A percentile compares a stretch with the other conserved stretches of the same genome.
These are phyloP conservation scores for Endocalyx cinctus DNA, from an alignment of 2,329 filamentous ascomycete species.

Conservation along the genomic window DNA sequence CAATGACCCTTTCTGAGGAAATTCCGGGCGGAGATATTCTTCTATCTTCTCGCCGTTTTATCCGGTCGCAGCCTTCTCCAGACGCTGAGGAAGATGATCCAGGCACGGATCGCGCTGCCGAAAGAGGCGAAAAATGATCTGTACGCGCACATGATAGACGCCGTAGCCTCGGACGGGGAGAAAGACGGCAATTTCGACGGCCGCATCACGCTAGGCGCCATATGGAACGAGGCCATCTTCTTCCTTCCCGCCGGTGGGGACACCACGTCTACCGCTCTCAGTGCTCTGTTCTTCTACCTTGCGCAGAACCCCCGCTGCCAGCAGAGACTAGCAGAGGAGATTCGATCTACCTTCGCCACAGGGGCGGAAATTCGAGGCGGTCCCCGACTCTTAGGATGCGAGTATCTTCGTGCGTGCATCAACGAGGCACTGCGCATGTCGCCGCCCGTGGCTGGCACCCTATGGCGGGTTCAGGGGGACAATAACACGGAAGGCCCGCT, in stretches of 20 bases:
- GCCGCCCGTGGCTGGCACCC: conserved; percentile 3
- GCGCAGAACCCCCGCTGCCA: conserved; percentile 8
- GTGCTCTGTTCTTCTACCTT: conserved; percentile 17
- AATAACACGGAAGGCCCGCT: neutral
- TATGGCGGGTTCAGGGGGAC: conserved; percentile 7
- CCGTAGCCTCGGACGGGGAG: neutral
- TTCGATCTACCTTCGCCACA: conserved; percentile 8
- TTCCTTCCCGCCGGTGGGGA: conserved; percentile 11
- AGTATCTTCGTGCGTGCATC: conserved; percentile 9
- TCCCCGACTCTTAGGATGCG: conserved; percentile 3
- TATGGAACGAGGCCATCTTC: conserved; percentile 13
- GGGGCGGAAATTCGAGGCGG: conserved; percentile 6
- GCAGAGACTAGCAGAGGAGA: conserved; percentile 6
- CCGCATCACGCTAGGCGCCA: conserved; percentile 3
- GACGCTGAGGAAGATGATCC: conserved; percentile 9
- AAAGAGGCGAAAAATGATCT: conserved; percentile 10
- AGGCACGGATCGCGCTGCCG: conserved; percentile 1
- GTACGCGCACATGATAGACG: conserved; percentile 8
- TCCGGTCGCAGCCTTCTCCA: conserved; percentile 5
- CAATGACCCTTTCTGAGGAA: conserved; percentile 12
- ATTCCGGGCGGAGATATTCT: conserved; percentile 6
- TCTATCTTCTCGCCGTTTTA: neutral
- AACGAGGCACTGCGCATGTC: conserved; percentile 9
- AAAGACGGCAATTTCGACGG: no score
- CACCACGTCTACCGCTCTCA: conserved; percentile 1